Percentiles rank a stretch among this genome's conserved stretches.
These are phyloP conservation scores for Metschnikowia santaceciliae DNA, from an alignment of 805 yeast genomes.

Conservation along the genomic window DNA sequence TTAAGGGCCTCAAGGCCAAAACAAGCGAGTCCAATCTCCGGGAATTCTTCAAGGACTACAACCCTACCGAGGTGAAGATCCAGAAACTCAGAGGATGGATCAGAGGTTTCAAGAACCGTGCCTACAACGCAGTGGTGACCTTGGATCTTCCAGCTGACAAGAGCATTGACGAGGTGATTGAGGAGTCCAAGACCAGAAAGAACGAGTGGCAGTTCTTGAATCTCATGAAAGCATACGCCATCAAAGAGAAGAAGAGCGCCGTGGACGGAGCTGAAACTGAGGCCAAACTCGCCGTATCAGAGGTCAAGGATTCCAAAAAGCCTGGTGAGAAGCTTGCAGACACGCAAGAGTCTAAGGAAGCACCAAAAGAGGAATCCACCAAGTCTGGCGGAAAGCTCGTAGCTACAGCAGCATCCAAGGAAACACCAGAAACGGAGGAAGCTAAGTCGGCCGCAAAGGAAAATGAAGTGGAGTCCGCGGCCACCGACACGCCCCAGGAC, in stretches of 20 bases:
- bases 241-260: slow-evolving; percentile 3
- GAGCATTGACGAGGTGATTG: slow-evolving; percentile 42
- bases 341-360: background rate
- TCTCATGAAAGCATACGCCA: slow-evolving; percentile 9
- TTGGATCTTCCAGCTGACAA: slow-evolving; percentile 34
- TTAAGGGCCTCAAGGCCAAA: slow-evolving; percentile 37
- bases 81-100: slow-evolving; percentile 35
- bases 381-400: background rate
- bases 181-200: slow-evolving; percentile 29
- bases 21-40: slow-evolving; percentile 43
- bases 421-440: background rate
- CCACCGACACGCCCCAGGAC: background rate
- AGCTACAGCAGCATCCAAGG: background rate
- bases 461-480: background rate
- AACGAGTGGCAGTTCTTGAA: slow-evolving; percentile 5
- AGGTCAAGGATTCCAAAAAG: background rate
- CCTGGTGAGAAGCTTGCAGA: background rate
- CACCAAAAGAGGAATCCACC: background rate
- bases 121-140: slow-evolving; percentile 51
- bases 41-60: slow-evolving; percentile 37
- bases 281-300: background rate
- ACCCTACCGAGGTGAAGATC: slow-evolving; percentile 46
- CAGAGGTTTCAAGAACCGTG: slow-evolving; percentile 29
- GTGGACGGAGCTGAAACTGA: background rate
- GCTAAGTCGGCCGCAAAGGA: background rate